Evolutionary conservation across 1,284 basidiomycete genomes (phyloP).

Genomic region (Ustanciosporium gigantosporum): DNA sequence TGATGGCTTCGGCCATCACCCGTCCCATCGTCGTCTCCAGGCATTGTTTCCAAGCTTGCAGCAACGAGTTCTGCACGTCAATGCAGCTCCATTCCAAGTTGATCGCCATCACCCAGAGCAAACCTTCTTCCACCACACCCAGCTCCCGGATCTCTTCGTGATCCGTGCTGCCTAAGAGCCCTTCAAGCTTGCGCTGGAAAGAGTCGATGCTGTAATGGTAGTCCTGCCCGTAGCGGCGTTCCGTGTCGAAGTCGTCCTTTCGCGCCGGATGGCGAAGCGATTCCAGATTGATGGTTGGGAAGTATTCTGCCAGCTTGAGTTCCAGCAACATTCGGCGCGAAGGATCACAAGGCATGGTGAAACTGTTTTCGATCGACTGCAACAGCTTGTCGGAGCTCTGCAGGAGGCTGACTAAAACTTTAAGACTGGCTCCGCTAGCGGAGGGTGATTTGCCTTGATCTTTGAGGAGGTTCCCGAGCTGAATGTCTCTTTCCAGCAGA

Average conservation of each 20-base stretch:
- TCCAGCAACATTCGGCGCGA: slow-evolving; percentile 68
- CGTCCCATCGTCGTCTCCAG: slow-evolving; percentile 67
- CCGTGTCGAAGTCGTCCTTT: slow-evolving; percentile 64
- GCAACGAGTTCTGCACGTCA: slow-evolving; percentile 74
- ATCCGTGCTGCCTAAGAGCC: slow-evolving; percentile 58
- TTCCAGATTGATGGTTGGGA: slow-evolving; percentile 59
- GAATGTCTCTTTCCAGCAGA: slow-evolving; percentile 64
- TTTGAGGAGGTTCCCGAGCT: slow-evolving; percentile 48
- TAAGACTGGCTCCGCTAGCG: slow-evolving; percentile 63
- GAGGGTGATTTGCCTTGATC: slow-evolving; percentile 60
- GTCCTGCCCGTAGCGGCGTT: slow-evolving; percentile 75
- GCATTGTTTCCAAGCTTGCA: slow-evolving; percentile 77
- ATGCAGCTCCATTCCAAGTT: slow-evolving; percentile 83
- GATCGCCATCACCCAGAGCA: slow-evolving; percentile 66
- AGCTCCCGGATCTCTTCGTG: slow-evolving; percentile 21
- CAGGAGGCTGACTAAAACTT: slow-evolving; percentile 69
- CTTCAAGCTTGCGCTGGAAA: slow-evolving; percentile 55
- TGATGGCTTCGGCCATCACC: slow-evolving; percentile 69
- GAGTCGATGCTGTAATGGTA: slow-evolving; percentile 69
- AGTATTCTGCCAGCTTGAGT: slow-evolving; percentile 56
- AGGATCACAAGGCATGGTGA: slow-evolving; percentile 72
- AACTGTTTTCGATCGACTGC: slow-evolving; percentile 69
- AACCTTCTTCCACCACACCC: slow-evolving; percentile 50
- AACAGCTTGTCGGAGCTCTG: slow-evolving; percentile 67
- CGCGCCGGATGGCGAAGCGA: slow-evolving; percentile 69